These are phyloP conservation scores for Skeletonema menzelii DNA, from an alignment of 108 stramenopile species.

Conservation along the genomic window DNA sequence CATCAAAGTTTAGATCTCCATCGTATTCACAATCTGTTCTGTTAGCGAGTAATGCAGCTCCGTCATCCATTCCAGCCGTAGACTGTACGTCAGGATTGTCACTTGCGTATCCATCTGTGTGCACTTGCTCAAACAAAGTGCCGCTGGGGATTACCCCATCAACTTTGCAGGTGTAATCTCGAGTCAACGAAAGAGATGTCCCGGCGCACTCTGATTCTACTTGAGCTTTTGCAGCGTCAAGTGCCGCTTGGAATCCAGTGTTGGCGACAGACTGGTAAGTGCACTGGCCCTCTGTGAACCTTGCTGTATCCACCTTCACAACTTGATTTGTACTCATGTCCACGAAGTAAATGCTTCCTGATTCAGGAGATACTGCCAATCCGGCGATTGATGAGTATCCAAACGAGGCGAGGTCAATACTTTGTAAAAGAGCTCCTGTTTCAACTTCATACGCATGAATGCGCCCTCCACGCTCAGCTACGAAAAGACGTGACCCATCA, in stretches of 20 bases:
- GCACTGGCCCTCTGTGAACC: conserved; percentile 16
- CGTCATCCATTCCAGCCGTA: conserved; percentile 52
- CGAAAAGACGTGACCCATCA: conserved; percentile 39
- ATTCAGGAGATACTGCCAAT: conserved; percentile 28
- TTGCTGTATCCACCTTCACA: conserved; percentile 8
- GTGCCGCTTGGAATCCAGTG: background rate
- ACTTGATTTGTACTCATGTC: conserved; percentile 43
- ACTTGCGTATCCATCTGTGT: conserved; percentile 47
- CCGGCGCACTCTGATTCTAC: background rate
- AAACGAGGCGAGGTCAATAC: conserved; percentile 19
- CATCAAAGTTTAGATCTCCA: conserved; percentile 53
- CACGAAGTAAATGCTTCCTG: conserved; percentile 31
- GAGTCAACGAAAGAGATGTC: conserved; percentile 7
- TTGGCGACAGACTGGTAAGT: conserved; percentile 17
- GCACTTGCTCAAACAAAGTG: conserved; percentile 56
- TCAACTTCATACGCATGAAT: conserved; percentile 42
- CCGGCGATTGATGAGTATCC: conserved; percentile 45
- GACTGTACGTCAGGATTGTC: conserved; percentile 48
- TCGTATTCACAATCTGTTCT: conserved; percentile 54
- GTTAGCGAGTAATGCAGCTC: conserved; percentile 45
- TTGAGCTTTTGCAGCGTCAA: background rate
- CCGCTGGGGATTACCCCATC: conserved; percentile 27
- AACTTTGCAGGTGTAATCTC: conserved; percentile 27
- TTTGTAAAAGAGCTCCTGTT: conserved; percentile 25
- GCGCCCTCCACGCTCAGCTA: conserved; percentile 41